phyloP scores from a whole-genome alignment of 768 basidiomycete genomes.

The Leucosporidium scottii region DNA sequence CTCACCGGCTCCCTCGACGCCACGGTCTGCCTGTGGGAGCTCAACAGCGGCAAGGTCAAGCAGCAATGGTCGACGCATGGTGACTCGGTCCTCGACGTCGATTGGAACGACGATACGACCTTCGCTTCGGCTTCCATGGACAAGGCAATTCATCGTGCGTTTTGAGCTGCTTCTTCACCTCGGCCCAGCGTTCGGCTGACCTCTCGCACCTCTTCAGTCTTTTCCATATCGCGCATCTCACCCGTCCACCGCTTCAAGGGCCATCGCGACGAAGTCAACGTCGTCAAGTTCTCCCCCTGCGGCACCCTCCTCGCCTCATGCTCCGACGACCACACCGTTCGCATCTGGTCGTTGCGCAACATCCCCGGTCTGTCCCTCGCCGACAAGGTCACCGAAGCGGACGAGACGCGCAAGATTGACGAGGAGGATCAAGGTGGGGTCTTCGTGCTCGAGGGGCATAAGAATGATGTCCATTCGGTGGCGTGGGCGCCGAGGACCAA shows the following conservation, averaged over 20 bases:
- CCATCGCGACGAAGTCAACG: slow-evolving; percentile 41
- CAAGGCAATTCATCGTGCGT: slow-evolving; percentile 33
- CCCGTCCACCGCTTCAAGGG: slow-evolving; percentile 38
- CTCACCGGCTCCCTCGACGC: slow-evolving; percentile 37
- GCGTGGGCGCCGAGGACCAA: slow-evolving; percentile 29
- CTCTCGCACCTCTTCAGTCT: slow-evolving; percentile 13
- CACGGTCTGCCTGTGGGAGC: slow-evolving; percentile 40
- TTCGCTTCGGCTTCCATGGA: slow-evolving; percentile 35
- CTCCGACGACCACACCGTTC: slow-evolving; percentile 39
- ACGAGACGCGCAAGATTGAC: slow-evolving; percentile 20
- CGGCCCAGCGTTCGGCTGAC: not conserved
- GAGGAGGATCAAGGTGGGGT: slow-evolving; percentile 16
- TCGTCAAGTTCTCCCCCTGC: slow-evolving; percentile 37
- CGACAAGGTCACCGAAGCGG: slow-evolving; percentile 4
- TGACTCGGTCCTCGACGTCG: slow-evolving; percentile 34
- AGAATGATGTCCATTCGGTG: slow-evolving; percentile 33
- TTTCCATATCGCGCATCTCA: slow-evolving; percentile 17
- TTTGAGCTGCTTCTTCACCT: not conserved
- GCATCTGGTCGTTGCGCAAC: slow-evolving; percentile 37
- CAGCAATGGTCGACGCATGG: slow-evolving; percentile 35
- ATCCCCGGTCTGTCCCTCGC: slow-evolving; percentile 15
- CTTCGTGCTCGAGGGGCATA: slow-evolving; percentile 33
- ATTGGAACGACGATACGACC: slow-evolving; percentile 36
- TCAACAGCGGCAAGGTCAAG: slow-evolving; percentile 34
- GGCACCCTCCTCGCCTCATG: slow-evolving; percentile 37